Percentiles rank a stretch among this genome's conserved stretches.
These are phyloP conservation scores for Firmiana major DNA, from an alignment of 345 rosid species.

Conservation along the genomic window DNA sequence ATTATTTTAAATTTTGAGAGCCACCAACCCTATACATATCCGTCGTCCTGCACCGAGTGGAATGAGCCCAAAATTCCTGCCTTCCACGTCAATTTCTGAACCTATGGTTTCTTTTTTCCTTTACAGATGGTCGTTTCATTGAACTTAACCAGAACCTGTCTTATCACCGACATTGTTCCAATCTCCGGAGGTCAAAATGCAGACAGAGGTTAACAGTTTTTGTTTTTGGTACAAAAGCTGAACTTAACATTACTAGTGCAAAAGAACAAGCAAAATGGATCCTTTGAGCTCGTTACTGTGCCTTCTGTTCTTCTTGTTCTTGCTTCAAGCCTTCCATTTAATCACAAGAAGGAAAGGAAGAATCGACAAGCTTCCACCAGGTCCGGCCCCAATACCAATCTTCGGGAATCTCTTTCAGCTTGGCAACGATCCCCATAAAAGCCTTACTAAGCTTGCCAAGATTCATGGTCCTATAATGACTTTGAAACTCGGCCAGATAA, in stretches of 20 bases:
- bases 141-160: too few relatives aligned
- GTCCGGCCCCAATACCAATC: constrained; percentile 35
- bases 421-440: neutral
- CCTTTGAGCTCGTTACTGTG: neutral
- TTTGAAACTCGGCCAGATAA: neutral
- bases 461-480: neutral
- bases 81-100: constrained; percentile 29
- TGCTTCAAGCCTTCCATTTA: neutral
- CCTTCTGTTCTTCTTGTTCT: neutral
- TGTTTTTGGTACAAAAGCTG: too few relatives aligned
- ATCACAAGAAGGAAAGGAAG: neutral
- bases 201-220: too few relatives aligned
- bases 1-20: too few relatives aligned
- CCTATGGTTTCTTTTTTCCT: too few relatives aligned
- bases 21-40: constrained; percentile 50
- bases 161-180: too few relatives aligned
- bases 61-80: constrained; percentile 31
- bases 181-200: too few relatives aligned
- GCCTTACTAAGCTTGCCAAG: neutral
- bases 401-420: constrained; percentile 41
- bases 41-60: constrained; percentile 48
- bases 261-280: constrained; percentile 1
- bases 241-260: too few relatives aligned
- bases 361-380: constrained; percentile 21
- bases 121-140: too few relatives aligned